Evolutionary conservation across 2,329 filamentous ascomycete species (phyloP).

Genomic region (Colletotrichum filicis): DNA sequence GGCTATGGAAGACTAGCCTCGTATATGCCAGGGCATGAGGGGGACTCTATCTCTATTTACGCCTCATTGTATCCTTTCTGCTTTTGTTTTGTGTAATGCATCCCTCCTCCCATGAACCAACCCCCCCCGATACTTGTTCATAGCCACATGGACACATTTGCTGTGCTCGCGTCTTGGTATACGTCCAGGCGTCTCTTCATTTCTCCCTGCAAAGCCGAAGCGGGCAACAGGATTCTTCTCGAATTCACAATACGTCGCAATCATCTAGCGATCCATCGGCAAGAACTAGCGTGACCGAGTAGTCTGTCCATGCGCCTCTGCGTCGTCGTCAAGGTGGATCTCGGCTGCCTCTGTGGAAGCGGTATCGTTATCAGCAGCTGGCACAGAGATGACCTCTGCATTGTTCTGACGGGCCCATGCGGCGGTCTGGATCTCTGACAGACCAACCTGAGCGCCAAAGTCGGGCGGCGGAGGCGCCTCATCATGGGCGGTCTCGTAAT

Average conservation of each 20-base stretch:
- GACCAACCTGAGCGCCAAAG: constrained; percentile 33
- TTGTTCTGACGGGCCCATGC: constrained; percentile 48
- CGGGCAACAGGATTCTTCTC: neutral
- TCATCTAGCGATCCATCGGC: neutral
- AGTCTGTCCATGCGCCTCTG: constrained; percentile 36
- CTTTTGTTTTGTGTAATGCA: constrained; percentile 30
- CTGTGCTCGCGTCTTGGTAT: neutral
- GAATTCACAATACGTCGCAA: neutral
- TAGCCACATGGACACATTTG: neutral
- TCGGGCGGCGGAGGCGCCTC: constrained; percentile 40
- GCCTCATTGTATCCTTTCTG: constrained; percentile 31
- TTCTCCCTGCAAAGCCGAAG: neutral
- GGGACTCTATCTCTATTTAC: constrained; percentile 35
- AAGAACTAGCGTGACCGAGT: constrained; percentile 10
- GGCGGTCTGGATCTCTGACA: constrained; percentile 45
- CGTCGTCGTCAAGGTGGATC: constrained; percentile 58
- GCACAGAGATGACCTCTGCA: constrained; percentile 51
- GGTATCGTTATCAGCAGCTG: constrained; percentile 47
- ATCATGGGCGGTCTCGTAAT: constrained; percentile 15
- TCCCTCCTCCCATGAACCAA: neutral
- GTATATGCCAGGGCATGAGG: constrained; percentile 32
- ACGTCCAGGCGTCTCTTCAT: neutral
- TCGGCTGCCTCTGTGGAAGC: constrained; percentile 60
- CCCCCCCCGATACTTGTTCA: neutral
- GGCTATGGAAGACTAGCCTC: constrained; percentile 15